These are phyloP conservation scores for Hypoxylon sp. DNA, from an alignment of 2,329 filamentous ascomycete species.

Conservation along the genomic window DNA sequence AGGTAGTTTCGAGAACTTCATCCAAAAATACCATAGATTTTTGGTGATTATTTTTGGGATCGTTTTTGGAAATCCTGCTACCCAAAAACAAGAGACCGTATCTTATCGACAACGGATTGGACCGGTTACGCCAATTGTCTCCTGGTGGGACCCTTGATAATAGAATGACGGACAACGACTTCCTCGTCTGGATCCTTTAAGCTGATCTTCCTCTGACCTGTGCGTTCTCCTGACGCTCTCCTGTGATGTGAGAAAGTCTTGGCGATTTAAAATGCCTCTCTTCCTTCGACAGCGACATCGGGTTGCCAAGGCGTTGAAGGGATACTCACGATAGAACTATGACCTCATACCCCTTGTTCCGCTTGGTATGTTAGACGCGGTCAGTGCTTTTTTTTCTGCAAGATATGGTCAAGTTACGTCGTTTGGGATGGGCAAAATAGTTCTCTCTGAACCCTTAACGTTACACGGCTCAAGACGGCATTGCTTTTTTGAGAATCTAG, in stretches of 20 bases:
- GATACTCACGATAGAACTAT: constrained; percentile 15
- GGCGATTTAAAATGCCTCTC: constrained; percentile 35
- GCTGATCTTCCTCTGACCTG: constrained; percentile 29
- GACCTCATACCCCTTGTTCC: constrained; percentile 19
- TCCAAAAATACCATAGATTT: constrained; percentile 3
- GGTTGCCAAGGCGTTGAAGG: constrained; percentile 9
- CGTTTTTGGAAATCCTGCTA: neutral
- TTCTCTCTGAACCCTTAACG: constrained; percentile 3
- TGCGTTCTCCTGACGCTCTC: constrained; percentile 22
- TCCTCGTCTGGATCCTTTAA: constrained; percentile 11
- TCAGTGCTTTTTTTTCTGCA: constrained; percentile 4
- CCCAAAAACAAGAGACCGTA: constrained; percentile 11
- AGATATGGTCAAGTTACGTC: neutral
- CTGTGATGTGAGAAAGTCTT: constrained; percentile 25
- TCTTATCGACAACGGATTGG: constrained; percentile 35
- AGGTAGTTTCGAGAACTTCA: neutral
- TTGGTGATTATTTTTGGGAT: neutral
- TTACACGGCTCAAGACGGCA: neutral
- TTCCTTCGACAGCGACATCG: constrained; percentile 31
- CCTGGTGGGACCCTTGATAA: constrained; percentile 36
- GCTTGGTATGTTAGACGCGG: neutral
- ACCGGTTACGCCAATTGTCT: constrained; percentile 27
- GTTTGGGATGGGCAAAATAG: neutral
- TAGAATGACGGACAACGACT: constrained; percentile 32
- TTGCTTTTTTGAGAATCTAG: neutral